Conservation (phyloP, 83 land plant species). For the Picea mariana region DNA sequence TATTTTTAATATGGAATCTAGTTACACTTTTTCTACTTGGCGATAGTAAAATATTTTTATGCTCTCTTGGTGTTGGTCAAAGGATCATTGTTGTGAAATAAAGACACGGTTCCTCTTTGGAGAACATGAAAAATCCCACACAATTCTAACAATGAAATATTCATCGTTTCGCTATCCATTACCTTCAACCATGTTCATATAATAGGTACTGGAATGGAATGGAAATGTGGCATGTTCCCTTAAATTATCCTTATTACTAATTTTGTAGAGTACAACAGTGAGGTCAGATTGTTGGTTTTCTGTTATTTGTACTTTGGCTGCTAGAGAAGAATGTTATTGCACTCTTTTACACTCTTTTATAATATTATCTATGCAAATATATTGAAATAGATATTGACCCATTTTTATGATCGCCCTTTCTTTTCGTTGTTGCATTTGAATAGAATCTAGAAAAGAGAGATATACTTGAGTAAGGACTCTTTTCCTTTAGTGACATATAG, state of each 20-base stretch:
- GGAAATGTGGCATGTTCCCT: too few species aligned
- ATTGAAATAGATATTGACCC: too few species aligned
- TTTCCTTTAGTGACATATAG: background rate
- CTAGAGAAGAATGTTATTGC: too few species aligned
- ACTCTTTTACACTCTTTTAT: too few species aligned
- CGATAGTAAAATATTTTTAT: slow-evolving; percentile 2
- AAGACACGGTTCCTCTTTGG: background rate
- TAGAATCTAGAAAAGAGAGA: background rate
- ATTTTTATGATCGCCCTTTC: too few species aligned
- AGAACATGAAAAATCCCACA: background rate
- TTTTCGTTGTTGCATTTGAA: background rate
- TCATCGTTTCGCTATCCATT: slow-evolving; percentile 4
- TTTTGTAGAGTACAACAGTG: too few species aligned
- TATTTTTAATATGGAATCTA: slow-evolving; percentile 16
- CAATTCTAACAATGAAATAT: background rate
- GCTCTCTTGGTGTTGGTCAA: too few species aligned
- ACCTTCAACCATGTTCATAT: slow-evolving; percentile 16
- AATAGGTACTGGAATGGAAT: slow-evolving; percentile 11
- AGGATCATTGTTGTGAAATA: background rate
- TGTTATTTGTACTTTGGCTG: too few species aligned
- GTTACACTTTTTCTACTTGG: slow-evolving; percentile 19
- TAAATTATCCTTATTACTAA: too few species aligned
- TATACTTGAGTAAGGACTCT: background rate
- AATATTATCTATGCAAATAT: too few species aligned
- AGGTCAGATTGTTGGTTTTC: too few species aligned